Conservation (phyloP, 1,284 basidiomycete genomes). For the Grifola frondosa region DNA sequence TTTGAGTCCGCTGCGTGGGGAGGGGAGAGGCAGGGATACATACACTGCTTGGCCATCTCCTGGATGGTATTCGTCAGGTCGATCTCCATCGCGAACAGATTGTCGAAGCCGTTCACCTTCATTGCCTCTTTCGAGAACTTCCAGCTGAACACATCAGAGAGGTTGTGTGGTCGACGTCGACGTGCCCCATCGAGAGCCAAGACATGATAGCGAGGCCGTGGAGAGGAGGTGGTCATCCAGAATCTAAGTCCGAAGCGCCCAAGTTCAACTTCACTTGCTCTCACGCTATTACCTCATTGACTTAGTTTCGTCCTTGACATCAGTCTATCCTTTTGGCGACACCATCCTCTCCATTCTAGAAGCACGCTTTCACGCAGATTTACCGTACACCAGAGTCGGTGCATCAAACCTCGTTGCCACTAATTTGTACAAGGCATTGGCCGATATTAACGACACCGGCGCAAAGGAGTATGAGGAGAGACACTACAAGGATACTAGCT, state of each 20-base stretch:
- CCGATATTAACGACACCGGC: slow-evolving; percentile 75
- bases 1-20: slow-evolving; percentile 71
- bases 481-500: slow-evolving; percentile 69
- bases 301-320: slow-evolving; percentile 62
- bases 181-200: slow-evolving; percentile 95
- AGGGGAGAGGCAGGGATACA: slow-evolving; percentile 26
- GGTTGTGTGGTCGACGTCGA: slow-evolving; percentile 98
- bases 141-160: slow-evolving; percentile 97
- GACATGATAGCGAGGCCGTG: neutral
- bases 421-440: slow-evolving; percentile 83
- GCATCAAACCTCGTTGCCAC: slow-evolving; percentile 73
- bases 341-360: slow-evolving; percentile 74
- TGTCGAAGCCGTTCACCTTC: slow-evolving; percentile 95
- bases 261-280: too few relatives aligned
- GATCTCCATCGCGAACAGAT: slow-evolving; percentile 98
- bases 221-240: neutral
- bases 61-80: slow-evolving; percentile 95
- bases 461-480: slow-evolving; percentile 79
- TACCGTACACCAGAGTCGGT: slow-evolving; percentile 77
- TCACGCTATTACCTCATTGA: slow-evolving; percentile 58
- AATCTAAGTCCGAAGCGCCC: too few relatives aligned
- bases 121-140: slow-evolving; percentile 99
- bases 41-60: slow-evolving; percentile 98
- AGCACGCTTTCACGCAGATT: slow-evolving; percentile 78
- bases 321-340: slow-evolving; percentile 79